These are phyloP conservation scores for Phytophthora megakarya DNA, from an alignment of 352 stramenopile genomes.

Conservation along the genomic window DNA sequence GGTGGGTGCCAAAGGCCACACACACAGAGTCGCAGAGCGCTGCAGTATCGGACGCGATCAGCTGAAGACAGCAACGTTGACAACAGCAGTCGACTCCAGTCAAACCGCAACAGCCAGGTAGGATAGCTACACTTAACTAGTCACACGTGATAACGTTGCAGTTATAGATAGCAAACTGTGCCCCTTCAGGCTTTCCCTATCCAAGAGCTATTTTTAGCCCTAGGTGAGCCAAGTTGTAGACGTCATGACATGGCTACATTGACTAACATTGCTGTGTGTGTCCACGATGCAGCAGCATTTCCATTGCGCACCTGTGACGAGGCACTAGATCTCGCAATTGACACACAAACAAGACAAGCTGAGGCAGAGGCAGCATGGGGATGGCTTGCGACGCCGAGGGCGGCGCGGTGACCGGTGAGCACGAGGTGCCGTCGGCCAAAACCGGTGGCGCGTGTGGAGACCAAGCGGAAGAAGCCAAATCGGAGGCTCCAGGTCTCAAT, in stretches of 20 bases:
- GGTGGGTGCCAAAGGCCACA: slow-evolving; percentile 50
- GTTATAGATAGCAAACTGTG: slow-evolving; percentile 29
- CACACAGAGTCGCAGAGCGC: slow-evolving; percentile 40
- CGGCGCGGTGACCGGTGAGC: slow-evolving; percentile 31
- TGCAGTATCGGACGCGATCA: slow-evolving; percentile 7
- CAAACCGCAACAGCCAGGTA: slow-evolving; percentile 5
- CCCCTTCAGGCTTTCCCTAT: slow-evolving; percentile 18
- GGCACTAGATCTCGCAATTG: slow-evolving; percentile 23
- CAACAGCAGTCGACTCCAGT: neutral
- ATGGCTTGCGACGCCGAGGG: slow-evolving; percentile 72
- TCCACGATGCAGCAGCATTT: slow-evolving; percentile 13
- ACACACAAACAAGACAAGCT: slow-evolving; percentile 32
- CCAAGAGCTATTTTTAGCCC: slow-evolving; percentile 3
- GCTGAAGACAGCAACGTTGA: neutral
- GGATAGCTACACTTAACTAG: slow-evolving; percentile 2
- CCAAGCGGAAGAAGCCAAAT: slow-evolving; percentile 19
- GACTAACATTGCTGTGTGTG: slow-evolving; percentile 6
- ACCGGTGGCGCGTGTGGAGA: slow-evolving; percentile 20
- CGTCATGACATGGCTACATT: slow-evolving; percentile 15
- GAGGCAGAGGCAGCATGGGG: slow-evolving; percentile 47
- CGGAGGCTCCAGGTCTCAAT: slow-evolving; percentile 39
- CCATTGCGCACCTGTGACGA: slow-evolving; percentile 19
- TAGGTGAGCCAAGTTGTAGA: neutral
- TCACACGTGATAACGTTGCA: neutral
- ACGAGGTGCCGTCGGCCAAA: slow-evolving; percentile 22